These are phyloP conservation scores for Nosema bombycis DNA, from an alignment of 371 early-diverging fungal species.

Conservation along the genomic window DNA sequence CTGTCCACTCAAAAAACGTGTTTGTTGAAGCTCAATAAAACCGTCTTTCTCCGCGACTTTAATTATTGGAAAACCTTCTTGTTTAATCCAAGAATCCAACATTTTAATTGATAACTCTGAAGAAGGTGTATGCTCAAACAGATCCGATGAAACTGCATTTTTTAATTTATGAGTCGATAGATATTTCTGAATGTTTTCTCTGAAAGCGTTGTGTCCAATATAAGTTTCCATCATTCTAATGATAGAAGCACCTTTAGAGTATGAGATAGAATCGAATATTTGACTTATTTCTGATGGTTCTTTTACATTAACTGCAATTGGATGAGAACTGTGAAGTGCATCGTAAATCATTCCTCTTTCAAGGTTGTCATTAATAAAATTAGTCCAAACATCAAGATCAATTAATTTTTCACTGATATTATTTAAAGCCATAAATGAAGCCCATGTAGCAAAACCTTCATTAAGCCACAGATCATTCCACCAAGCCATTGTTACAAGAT, in stretches of 20 bases:
- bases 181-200: conserved; percentile 72
- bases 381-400: conserved; percentile 60
- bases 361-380: conserved; percentile 70
- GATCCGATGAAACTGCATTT: conserved; percentile 67
- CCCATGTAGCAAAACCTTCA: conserved; percentile 90
- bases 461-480: conserved; percentile 88
- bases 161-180: conserved; percentile 72
- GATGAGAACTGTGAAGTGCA: conserved; percentile 75
- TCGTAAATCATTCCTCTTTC: conserved; percentile 72
- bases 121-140: conserved; percentile 58
- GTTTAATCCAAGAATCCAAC: conserved; percentile 78
- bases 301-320: conserved; percentile 77
- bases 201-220: conserved; percentile 69
- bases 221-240: conserved; percentile 79
- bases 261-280: conserved; percentile 73
- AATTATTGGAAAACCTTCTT: conserved; percentile 69
- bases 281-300: conserved; percentile 72
- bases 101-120: conserved; percentile 71
- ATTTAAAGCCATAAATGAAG: conserved; percentile 74
- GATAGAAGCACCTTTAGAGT: conserved; percentile 81
- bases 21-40: conserved; percentile 65
- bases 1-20: conserved; percentile 73
- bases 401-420: conserved; percentile 69
- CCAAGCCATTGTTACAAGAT: conserved; percentile 81
- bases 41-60: conserved; percentile 59